These are phyloP conservation scores for Gossypium gossypioides DNA, from an alignment of 441 rosid genomes.

Conservation along the genomic window DNA sequence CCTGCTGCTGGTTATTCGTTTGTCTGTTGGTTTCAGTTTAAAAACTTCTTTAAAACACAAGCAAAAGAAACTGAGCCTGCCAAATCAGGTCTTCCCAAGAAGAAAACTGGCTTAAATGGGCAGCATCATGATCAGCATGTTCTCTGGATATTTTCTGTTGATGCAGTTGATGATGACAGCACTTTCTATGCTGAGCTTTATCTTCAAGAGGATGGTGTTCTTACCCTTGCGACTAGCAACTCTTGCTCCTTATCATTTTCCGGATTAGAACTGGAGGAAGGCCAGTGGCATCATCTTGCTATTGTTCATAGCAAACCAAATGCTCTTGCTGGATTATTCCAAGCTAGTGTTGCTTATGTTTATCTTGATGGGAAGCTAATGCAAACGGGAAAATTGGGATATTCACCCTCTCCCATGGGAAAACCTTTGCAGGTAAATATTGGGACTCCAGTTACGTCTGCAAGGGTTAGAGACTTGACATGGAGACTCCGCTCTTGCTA, in stretches of 20 bases:
- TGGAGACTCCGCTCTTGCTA: constrained; percentile 98
- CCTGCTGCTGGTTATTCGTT: constrained; percentile 89
- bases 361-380: constrained; percentile 95
- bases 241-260: constrained; percentile 83
- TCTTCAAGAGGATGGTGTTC: constrained; percentile 87
- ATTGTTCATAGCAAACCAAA: constrained; percentile 99
- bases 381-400: constrained; percentile 95
- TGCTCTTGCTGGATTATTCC: constrained; percentile 99
- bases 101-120: constrained; percentile 30
- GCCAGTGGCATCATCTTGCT: constrained; percentile 99
- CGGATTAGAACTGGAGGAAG: constrained; percentile 90
- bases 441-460: constrained; percentile 79
- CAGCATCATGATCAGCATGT: constrained; percentile 60
- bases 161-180: constrained; percentile 63
- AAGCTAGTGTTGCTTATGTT: constrained; percentile 94
- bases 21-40: constrained; percentile 78
- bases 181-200: constrained; percentile 89
- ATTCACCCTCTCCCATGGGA: constrained; percentile 96
- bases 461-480: constrained; percentile 69
- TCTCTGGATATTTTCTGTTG: constrained; percentile 91
- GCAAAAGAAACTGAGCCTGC: constrained; percentile 39
- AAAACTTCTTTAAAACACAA: constrained; percentile 45
- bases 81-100: constrained; percentile 35
- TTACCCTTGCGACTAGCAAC: constrained; percentile 96
- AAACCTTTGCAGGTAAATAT: constrained; percentile 87